Base-by-base conservation (phyloP, 108 stramenopile species). In the Chaetoceros tenuissimus region DNA sequence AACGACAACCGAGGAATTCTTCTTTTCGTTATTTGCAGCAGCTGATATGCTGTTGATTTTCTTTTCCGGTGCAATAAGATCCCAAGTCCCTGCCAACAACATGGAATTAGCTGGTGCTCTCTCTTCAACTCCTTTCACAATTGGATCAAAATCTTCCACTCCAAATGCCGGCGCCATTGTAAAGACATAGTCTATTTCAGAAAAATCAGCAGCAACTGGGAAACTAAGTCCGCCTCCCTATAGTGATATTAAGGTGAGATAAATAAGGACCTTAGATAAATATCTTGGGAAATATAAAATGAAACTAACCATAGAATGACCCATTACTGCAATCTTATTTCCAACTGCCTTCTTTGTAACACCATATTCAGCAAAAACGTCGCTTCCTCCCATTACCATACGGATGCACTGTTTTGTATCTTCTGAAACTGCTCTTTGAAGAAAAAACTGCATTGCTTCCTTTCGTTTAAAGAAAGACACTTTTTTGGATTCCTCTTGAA, bases 191-290 rank as follows among this genome's bases (percentile, higher is more conserved):
- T 61, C 60, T 31, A 61, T 61, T 13, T 30, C 0, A 16, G 30
- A 58, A n/a, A n/a, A 46, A 5, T 51, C 20, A 3, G 28, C 60
- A 13, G 60, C 60, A 5, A 61, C 60, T 0, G n/a, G 34, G 2
- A 61, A 61, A 30, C 60, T 34, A 40, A 61, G 46, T 13, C 60
- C 60, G 10, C 60, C 60, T 3, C 60, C 60, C n/a, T n/a, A n/a
- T n/a, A n/a, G n/a, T n/a, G n/a, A n/a, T n/a, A n/a, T n/a, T n/a
- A n/a, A n/a, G n/a, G n/a, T n/a, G n/a, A n/a, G n/a, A n/a, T n/a
- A n/a, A n/a, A n/a, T n/a, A n/a, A n/a, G n/a, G n/a, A n/a, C n/a
- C n/a, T n/a, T n/a, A n/a, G n/a, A n/a, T n/a, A n/a, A n/a, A n/a
- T n/a, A n/a, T n/a, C n/a, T n/a, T n/a, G n/a, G n/a, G n/a, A n/a